A percentile compares a stretch with the other conserved stretches of the same genome.
phyloP scores from a whole-genome alignment of 2,329 filamentous ascomycete genomes.

The Salinomyces thailandicus region DNA sequence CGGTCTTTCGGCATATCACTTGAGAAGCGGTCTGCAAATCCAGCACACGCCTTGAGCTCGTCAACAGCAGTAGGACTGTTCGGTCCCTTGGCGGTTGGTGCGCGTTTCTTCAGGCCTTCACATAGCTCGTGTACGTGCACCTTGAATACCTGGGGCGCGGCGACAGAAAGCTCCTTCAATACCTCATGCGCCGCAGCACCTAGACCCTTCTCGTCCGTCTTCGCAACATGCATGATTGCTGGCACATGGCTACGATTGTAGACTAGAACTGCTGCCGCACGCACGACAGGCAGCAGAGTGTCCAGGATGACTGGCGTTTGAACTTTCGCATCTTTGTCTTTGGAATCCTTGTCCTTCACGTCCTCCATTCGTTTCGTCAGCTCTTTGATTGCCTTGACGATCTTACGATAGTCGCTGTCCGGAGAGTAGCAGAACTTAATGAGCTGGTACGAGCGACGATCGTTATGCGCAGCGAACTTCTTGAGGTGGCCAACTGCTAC shows the following conservation, averaged over 20 bases:
- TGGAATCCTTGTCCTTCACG: conserved; percentile 16
- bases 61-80: conserved; percentile 73
- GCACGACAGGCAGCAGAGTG: conserved; percentile 71
- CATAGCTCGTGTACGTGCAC: conserved; percentile 87
- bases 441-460: conserved; percentile 81
- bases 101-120: conserved; percentile 70
- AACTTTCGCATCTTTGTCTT: neutral
- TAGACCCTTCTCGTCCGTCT: conserved; percentile 69
- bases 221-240: conserved; percentile 77
- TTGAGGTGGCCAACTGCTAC: conserved; percentile 67
- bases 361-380: conserved; percentile 58
- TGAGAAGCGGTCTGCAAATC: conserved; percentile 78
- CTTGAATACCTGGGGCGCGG: conserved; percentile 83
- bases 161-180: conserved; percentile 81
- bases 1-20: conserved; percentile 71
- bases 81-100: conserved; percentile 55
- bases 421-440: conserved; percentile 75
- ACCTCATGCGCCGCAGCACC: conserved; percentile 75
- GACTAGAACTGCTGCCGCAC: conserved; percentile 70
- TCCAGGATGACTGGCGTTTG: conserved; percentile 54
- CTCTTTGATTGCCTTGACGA: conserved; percentile 83
- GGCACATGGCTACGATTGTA: conserved; percentile 93
- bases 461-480: conserved; percentile 84
- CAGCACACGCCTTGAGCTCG: conserved; percentile 85
- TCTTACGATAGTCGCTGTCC: conserved; percentile 84